Base-by-base conservation (phyloP, 495 filamentous ascomycete genomes). In the Penicillium robsamsonii region DNA sequence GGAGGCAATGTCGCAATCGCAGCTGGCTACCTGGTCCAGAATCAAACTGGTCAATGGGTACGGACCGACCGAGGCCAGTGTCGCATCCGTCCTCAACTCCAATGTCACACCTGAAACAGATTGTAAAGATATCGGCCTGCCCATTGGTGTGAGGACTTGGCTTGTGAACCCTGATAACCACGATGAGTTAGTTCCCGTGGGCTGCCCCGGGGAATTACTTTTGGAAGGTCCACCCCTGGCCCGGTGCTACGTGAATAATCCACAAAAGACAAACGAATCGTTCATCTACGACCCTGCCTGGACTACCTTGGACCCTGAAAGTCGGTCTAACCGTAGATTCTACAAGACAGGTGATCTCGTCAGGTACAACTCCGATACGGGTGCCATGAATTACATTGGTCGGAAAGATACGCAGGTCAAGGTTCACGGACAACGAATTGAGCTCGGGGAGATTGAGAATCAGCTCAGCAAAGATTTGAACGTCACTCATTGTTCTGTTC, bases 281-380 rank as follows among this genome's bases (percentile, higher is more conserved):
- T 81, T 79, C 49, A 75, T 81, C 13, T 71, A 68, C 37, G 66
- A 79, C 50, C 75, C 73, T 31, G 62, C 60, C 2, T 79, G 75
- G 75, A 62, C 68, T 13, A 65, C 60, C 46, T 49, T 60, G 3
- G 58, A 66, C 27, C 53, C 53, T 6, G 40, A 18, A 33, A 49
- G 50, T 22, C 51, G 37, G 13, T 48, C 50, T 4, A 63, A 65
- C 5, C 78, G 84, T 5, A 74, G 84, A 46, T 68, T 89, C 17
- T 90, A 90, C 65, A 87, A 85, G 67, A 87, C 85, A 1, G 85
- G 86, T 4, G 86, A 89, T 61, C 61, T 87, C 29, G 84, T 84
- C 8, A 73, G 77, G 27, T 86, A 88, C 54, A 72, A 78, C 27
- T 79, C 82, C n/a, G 81, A 83, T 5, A 63, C 72, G 54, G 81